Percentiles rank a stretch among this genome's conserved stretches.
Evolutionary conservation across 2,329 filamentous ascomycete genomes (phyloP).

Genomic region (Neophaeococcomyces mojaviensis): DNA sequence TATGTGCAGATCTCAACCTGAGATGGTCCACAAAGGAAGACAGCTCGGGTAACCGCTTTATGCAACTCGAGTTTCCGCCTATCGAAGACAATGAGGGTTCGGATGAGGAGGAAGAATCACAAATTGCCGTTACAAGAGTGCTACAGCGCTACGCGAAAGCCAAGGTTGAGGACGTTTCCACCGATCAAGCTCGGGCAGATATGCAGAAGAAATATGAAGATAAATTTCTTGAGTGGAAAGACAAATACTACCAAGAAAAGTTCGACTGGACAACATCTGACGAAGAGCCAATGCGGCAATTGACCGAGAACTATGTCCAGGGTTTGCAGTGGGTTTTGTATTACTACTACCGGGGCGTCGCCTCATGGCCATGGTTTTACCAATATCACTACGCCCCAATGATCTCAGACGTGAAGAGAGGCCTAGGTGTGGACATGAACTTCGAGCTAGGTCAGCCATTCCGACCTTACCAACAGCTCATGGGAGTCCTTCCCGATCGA

Average conservation of each 20-base stretch:
- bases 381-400: slow-evolving; percentile 93
- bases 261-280: slow-evolving; percentile 82
- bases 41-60: slow-evolving; percentile 58
- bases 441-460: slow-evolving; percentile 95
- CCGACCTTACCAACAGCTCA: slow-evolving; percentile 88
- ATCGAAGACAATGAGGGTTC: slow-evolving; percentile 51
- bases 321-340: slow-evolving; percentile 96
- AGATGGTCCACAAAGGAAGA: slow-evolving; percentile 58
- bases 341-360: slow-evolving; percentile 96
- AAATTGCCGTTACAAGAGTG: slow-evolving; percentile 74
- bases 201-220: slow-evolving; percentile 81
- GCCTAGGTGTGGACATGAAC: slow-evolving; percentile 76
- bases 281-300: slow-evolving; percentile 68
- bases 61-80: slow-evolving; percentile 54
- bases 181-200: slow-evolving; percentile 69
- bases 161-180: slow-evolving; percentile 68
- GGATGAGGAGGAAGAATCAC: slow-evolving; percentile 74
- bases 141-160: slow-evolving; percentile 89
- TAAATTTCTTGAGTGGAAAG: slow-evolving; percentile 89
- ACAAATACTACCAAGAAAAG: slow-evolving; percentile 84
- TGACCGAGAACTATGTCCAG: slow-evolving; percentile 95
- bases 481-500: slow-evolving; percentile 94
- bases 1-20: slow-evolving; percentile 62
- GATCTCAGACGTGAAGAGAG: slow-evolving; percentile 90
- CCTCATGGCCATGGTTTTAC: slow-evolving; percentile 98